Base-by-base conservation (phyloP, 2,329 filamentous ascomycete genomes). In the Colletotrichum gloeosporioides region DNA sequence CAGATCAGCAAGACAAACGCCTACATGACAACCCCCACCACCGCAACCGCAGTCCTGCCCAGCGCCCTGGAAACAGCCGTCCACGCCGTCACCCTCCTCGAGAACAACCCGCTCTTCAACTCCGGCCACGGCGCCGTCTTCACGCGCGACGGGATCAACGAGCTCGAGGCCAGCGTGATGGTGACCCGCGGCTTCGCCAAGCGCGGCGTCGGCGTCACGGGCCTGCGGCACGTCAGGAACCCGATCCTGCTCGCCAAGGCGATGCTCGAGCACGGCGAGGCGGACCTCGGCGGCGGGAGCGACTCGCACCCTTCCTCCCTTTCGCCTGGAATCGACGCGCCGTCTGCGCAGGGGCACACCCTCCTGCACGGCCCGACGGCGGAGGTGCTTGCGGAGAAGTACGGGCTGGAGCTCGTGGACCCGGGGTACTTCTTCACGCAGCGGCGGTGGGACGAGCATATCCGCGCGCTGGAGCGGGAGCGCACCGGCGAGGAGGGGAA, bases 131-230 rank as follows among this genome's bases (percentile, higher is more conserved):
- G 96, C 69, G 95, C 95, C 67, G 95, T 98, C 25, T 98, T 98
- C 84, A 98, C 95, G 1, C 92, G 93, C 67, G 93, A 94, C 78
- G 96, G 96, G 22, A 90, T 93, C 77, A 96, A 96, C 83, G 95
- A 98, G 86, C 92, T 98, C 77, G 96, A 98, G 85, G 95, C 95
- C 2, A 95, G 92, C 10, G 91, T 98, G 68, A 98, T 98, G 95
- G 94, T 98, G 0, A 94, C 93, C 3, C 89, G 89, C 32, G 94
- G 93, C 0, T 88, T 88, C 73, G 90, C 92, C 55, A 98, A 98
- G 87, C 91, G 95, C 44, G 95, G 93, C 18, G 94, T 95, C 0
- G 95, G 95, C 4, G 92, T 95, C 8, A 95, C 95, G 86, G 91
- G 95, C 4, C 83, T 98, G 16, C 90, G 89, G 8, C 91, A 89